phyloP scores from a whole-genome alignment of 2,329 filamentous ascomycete genomes.

The Furcasterigmium furcatum region DNA sequence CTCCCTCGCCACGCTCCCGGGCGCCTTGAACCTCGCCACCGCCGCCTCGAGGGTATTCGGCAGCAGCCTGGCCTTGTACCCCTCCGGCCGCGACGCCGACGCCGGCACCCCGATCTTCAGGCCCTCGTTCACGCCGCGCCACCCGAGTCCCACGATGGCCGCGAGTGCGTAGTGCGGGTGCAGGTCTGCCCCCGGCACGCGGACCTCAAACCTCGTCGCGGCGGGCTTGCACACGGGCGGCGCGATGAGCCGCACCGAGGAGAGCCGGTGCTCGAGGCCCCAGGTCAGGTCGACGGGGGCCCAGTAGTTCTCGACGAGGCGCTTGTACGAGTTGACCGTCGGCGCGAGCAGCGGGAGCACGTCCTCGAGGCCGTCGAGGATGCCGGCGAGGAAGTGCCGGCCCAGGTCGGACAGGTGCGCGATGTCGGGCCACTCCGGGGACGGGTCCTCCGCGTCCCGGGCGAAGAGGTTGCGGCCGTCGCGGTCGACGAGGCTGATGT shows the following conservation, averaged over 20 bases:
- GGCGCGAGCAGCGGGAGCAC: constrained; percentile 74
- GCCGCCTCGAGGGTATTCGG: constrained; percentile 69
- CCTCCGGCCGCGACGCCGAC: constrained; percentile 44
- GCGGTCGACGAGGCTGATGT: constrained; percentile 64
- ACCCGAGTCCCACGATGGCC: constrained; percentile 65
- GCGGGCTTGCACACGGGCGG: constrained; percentile 66
- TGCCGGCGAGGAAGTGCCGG: constrained; percentile 68
- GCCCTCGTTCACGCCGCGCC: constrained; percentile 70
- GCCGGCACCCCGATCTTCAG: constrained; percentile 64
- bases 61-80: constrained; percentile 55
- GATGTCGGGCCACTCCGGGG: constrained; percentile 58
- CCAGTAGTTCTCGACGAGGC: constrained; percentile 78
- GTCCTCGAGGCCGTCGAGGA: constrained; percentile 67
- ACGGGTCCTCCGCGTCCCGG: constrained; percentile 56
- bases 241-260: constrained; percentile 66
- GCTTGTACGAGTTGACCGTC: constrained; percentile 74
- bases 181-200: constrained; percentile 68
- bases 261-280: constrained; percentile 72
- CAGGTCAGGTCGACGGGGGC: constrained; percentile 74
- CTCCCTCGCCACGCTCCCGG: constrained; percentile 67
- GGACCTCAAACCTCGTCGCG: constrained; percentile 68
- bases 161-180: constrained; percentile 69
- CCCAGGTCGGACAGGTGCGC: constrained; percentile 65
- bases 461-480: constrained; percentile 66
- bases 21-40: constrained; percentile 57